Evolutionary conservation across 2,329 filamentous ascomycete species (phyloP).

Genomic region (Thermothelomyces thermophilus): DNA sequence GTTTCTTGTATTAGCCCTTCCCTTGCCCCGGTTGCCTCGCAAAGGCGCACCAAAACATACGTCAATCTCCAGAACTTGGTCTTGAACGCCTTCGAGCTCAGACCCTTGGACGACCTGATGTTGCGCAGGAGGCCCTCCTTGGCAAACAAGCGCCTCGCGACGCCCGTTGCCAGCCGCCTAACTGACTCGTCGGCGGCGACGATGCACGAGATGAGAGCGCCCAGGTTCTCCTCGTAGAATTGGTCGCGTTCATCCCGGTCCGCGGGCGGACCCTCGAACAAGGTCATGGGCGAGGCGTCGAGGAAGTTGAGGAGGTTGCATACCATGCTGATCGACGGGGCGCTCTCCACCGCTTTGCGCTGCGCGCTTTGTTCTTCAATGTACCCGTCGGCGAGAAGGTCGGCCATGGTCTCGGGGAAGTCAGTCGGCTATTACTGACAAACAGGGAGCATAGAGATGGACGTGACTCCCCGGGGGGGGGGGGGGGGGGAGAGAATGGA

Average conservation of each 20-base stretch:
- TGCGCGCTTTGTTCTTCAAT: slow-evolving; percentile 35
- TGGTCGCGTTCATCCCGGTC: slow-evolving; percentile 31
- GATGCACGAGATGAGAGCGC: slow-evolving; percentile 48
- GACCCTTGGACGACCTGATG: slow-evolving; percentile 32
- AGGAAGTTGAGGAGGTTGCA: slow-evolving; percentile 53
- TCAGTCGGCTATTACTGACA: neutral
- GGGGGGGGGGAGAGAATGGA: too few species aligned
- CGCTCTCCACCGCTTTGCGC: slow-evolving; percentile 35
- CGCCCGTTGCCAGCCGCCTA: slow-evolving; percentile 40
- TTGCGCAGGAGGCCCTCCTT: slow-evolving; percentile 32
- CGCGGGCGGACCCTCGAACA: slow-evolving; percentile 38
- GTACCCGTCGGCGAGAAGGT: slow-evolving; percentile 34
- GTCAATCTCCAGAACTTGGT: slow-evolving; percentile 48
- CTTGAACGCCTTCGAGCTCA: slow-evolving; percentile 35
- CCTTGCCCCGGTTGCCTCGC: neutral
- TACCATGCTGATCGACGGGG: slow-evolving; percentile 38
- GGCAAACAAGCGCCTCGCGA: slow-evolving; percentile 44
- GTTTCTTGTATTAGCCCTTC: slow-evolving; percentile 6
- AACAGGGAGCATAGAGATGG: neutral
- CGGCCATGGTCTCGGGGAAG: slow-evolving; percentile 35
- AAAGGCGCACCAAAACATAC: slow-evolving; percentile 29
- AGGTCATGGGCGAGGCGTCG: slow-evolving; percentile 44
- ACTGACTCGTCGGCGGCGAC: slow-evolving; percentile 46
- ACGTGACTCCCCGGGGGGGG: too few species aligned
- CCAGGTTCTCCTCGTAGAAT: slow-evolving; percentile 42